A percentile compares a stretch with the other conserved stretches of the same genome.
Conservation (phyloP, 495 filamentous ascomycete species). For the Aspergillus ellipticus region DNA sequence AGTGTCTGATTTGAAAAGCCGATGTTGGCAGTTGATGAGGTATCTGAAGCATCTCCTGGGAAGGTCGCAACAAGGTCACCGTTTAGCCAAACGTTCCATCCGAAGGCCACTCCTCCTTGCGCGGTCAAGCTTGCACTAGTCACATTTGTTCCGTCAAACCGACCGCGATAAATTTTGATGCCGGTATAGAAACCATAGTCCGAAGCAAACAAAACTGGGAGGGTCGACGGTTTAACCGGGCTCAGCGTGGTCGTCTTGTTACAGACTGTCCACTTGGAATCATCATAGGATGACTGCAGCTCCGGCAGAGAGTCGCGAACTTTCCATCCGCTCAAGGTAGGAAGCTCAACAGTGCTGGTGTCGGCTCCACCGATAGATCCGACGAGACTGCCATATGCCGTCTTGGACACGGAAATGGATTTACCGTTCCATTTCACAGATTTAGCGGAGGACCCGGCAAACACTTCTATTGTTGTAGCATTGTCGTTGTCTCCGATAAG, state of each 20-base stretch:
- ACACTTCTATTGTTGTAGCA: conserved; percentile 2
- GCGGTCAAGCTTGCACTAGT: conserved; percentile 45
- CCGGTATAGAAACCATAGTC: conserved; percentile 72
- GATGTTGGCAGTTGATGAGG: conserved; percentile 38
- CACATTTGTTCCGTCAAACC: conserved; percentile 62
- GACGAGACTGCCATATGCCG: conserved; percentile 32
- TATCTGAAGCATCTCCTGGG: conserved; percentile 42
- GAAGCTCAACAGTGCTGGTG: conserved; percentile 38
- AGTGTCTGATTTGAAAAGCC: conserved; percentile 33
- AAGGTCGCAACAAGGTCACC: conserved; percentile 48
- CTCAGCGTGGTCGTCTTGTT: conserved; percentile 55
- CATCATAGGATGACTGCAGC: conserved; percentile 54
- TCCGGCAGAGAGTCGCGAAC: conserved; percentile 65
- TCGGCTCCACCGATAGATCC: conserved; percentile 37
- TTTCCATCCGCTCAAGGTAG: conserved; percentile 57
- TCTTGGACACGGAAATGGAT: conserved; percentile 23
- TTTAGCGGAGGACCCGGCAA: conserved; percentile 1
- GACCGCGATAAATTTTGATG: conserved; percentile 61
- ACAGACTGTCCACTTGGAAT: conserved; percentile 52
- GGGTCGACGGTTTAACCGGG: conserved; percentile 47
- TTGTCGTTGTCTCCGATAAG: conserved; percentile 6
- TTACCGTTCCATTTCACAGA: conserved; percentile 47
- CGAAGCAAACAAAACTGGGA: conserved; percentile 55
- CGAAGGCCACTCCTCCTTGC: conserved; percentile 58
- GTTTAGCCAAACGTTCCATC: conserved; percentile 52